Evolutionary conservation across 441 rosid genomes (phyloP).

Genomic region (Kokia cookei): DNA sequence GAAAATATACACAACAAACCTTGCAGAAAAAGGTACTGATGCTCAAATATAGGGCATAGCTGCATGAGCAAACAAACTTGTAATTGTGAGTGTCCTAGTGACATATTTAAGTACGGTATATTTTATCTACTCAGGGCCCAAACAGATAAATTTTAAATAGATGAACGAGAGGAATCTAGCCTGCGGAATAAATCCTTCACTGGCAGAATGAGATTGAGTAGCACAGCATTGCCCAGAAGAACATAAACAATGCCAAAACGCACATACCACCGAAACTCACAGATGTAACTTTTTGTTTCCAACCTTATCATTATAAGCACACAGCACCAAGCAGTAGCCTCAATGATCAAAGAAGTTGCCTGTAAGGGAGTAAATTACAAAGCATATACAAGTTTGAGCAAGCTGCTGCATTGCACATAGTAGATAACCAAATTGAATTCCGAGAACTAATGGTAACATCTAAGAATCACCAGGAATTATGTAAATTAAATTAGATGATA

Average conservation of each 20-base stretch:
- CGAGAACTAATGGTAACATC: background rate
- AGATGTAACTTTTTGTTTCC: conserved; percentile 71
- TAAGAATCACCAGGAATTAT: background rate
- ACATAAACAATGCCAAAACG: conserved; percentile 79
- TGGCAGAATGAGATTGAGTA: conserved; percentile 59
- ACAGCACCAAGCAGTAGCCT: conserved; percentile 78
- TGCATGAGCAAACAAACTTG: conserved; percentile 34
- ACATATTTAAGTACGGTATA: background rate
- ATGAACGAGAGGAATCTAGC: conserved; percentile 26
- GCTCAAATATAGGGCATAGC: conserved; percentile 49
- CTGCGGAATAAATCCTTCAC: conserved; percentile 45
- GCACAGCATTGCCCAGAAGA: conserved; percentile 74
- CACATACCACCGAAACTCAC: conserved; percentile 85
- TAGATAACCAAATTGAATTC: background rate
- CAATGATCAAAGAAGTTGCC: conserved; percentile 53
- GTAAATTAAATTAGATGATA: background rate
- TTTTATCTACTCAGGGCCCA: background rate
- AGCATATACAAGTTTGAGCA: background rate
- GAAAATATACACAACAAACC: conserved; percentile 40
- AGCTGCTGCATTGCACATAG: background rate
- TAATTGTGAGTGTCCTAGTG: background rate
- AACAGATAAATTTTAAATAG: background rate
- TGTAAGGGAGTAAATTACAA: conserved; percentile 26
- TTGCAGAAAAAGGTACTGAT: conserved; percentile 60
- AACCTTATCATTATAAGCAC: conserved; percentile 65